Conservation (phyloP, 768 basidiomycete species). For the Amanita exitialis region DNA sequence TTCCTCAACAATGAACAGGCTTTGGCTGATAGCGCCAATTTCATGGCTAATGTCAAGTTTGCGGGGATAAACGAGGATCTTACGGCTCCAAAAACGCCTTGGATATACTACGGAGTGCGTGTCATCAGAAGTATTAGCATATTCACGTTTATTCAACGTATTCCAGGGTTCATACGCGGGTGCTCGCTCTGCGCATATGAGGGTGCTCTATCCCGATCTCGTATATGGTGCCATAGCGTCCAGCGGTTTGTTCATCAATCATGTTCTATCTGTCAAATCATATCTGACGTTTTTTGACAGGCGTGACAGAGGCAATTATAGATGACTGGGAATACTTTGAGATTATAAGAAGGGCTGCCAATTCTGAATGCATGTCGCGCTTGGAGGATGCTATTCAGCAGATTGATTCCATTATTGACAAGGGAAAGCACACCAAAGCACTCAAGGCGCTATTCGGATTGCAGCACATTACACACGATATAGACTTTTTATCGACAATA, state of each 20-base stretch:
- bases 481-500: slow-evolving; percentile 68
- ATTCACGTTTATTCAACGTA: neutral
- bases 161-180: slow-evolving; percentile 82
- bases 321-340: slow-evolving; percentile 87
- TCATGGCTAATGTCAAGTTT: slow-evolving; percentile 77
- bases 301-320: slow-evolving; percentile 76
- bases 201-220: slow-evolving; percentile 77
- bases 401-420: slow-evolving; percentile 52
- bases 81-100: slow-evolving; percentile 64
- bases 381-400: slow-evolving; percentile 45
- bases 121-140: neutral
- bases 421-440: slow-evolving; percentile 31
- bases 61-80: slow-evolving; percentile 59
- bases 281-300: slow-evolving; percentile 24
- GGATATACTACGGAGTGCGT: slow-evolving; percentile 90
- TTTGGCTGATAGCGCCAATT: slow-evolving; percentile 85
- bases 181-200: slow-evolving; percentile 89
- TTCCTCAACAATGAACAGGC: slow-evolving; percentile 89
- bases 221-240: slow-evolving; percentile 86
- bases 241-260: slow-evolving; percentile 41
- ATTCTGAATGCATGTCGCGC: slow-evolving; percentile 48
- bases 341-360: slow-evolving; percentile 61
- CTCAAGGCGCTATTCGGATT: slow-evolving; percentile 78
- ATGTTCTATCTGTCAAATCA: slow-evolving; percentile 2
- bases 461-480: slow-evolving; percentile 52